phyloP scores from a whole-genome alignment of 306 rosid species.

The Quercus agrifolia region DNA sequence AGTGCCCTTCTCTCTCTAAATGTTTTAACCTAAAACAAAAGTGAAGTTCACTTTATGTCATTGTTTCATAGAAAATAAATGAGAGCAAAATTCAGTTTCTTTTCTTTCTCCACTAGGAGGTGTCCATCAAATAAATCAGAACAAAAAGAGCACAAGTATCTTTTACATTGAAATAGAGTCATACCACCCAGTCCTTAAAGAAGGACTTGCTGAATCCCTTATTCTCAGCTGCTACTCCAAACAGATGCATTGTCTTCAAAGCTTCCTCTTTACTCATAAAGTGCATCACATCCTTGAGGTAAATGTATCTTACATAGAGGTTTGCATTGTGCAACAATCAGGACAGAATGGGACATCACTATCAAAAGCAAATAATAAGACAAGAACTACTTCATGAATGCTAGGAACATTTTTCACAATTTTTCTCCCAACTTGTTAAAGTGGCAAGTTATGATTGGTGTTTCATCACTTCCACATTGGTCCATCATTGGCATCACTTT shows the following conservation, averaged over 20 bases:
- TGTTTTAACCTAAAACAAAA: conserved; percentile 29
- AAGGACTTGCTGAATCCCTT: conserved; percentile 13
- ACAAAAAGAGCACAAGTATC: background rate
- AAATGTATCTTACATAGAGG: conserved; percentile 20
- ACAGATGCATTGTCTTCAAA: conserved; percentile 22
- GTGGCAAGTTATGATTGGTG: no score
- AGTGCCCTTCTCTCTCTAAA: conserved; percentile 44
- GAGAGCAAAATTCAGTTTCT: no score
- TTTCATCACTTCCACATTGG: no score
- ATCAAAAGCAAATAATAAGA: background rate
- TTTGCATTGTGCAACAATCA: background rate
- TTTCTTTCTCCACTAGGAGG: no score
- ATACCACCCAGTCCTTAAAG: conserved; percentile 40
- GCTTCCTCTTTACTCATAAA: conserved; percentile 41
- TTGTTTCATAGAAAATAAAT: no score
- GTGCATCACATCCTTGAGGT: conserved; percentile 23
- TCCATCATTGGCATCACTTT: no score
- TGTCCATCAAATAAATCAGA: background rate
- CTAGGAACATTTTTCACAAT: no score
- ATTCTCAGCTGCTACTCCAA: conserved; percentile 11
- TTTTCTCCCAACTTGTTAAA: no score
- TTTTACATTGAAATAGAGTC: background rate
- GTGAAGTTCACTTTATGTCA: background rate
- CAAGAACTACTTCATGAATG: background rate
- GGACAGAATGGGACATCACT: background rate